phyloP scores from a whole-genome alignment of 805 yeast genomes.

The Candida succiphila region DNA sequence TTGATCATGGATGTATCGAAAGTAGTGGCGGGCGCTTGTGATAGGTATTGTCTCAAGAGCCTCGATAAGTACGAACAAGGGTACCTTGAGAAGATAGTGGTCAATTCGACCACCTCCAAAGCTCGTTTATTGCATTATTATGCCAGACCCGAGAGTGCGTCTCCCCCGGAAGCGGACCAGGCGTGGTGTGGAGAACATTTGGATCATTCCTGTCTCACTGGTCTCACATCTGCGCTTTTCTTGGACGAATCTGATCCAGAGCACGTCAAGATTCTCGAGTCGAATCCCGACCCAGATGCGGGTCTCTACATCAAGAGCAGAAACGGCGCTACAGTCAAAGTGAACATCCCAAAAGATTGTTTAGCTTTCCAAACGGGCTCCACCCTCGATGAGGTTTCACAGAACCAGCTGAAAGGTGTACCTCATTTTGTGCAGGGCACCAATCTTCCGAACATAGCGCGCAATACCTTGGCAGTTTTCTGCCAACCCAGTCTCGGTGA shows the following conservation, averaged over 20 bases:
- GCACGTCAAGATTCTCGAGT: slow-evolving; percentile 12
- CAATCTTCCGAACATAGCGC: slow-evolving; percentile 22
- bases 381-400: slow-evolving; percentile 40
- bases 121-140: slow-evolving; percentile 49
- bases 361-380: slow-evolving; percentile 55
- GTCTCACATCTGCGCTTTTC: slow-evolving; percentile 44
- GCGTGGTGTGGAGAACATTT: slow-evolving; percentile 62
- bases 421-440: slow-evolving; percentile 47
- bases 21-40: slow-evolving; percentile 45
- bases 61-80: slow-evolving; percentile 21
- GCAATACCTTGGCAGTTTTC: slow-evolving; percentile 53
- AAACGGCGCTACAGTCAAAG: slow-evolving; percentile 32
- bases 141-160: slow-evolving; percentile 18
- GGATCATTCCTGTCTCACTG: slow-evolving; percentile 54
- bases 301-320: slow-evolving; percentile 44
- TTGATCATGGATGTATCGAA: slow-evolving; percentile 39
- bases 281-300: slow-evolving; percentile 32
- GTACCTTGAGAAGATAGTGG: slow-evolving; percentile 35
- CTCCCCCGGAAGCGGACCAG: slow-evolving; percentile 19
- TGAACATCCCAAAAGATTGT: slow-evolving; percentile 43
- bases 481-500: slow-evolving; percentile 50
- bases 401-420: slow-evolving; percentile 43
- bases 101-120: slow-evolving; percentile 41
- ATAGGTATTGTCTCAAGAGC: slow-evolving; percentile 26
- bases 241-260: slow-evolving; percentile 25